Percentiles rank a stretch among this genome's conserved stretches.
Evolutionary conservation across 73 alveolate genomes (phyloP).

Genomic region (Blepharisma japonicum): DNA sequence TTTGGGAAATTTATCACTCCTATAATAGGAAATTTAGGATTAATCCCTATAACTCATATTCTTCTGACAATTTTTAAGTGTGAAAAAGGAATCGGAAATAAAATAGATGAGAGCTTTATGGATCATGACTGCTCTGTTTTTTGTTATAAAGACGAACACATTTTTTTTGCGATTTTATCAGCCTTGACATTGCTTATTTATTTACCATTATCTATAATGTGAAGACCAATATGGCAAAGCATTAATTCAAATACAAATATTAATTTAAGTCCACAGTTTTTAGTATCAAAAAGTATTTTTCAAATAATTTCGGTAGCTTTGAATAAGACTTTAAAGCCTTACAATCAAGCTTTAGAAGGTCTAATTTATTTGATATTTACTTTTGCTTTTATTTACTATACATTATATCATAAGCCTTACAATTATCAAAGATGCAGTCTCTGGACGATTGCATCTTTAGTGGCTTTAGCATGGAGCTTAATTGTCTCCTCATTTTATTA

Average conservation of each 20-base stretch:
- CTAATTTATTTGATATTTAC: neutral
- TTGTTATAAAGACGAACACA: neutral
- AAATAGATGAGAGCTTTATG: neutral
- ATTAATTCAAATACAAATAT: neutral
- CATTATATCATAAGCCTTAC: neutral
- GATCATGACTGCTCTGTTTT: neutral
- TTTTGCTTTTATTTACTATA: neutral
- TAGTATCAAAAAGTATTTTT: neutral
- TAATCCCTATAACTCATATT: neutral
- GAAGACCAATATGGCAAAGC: neutral
- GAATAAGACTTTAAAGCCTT: neutral
- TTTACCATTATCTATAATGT: neutral
- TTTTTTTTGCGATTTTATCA: neutral
- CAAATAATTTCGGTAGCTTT: neutral
- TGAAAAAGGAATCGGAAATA: neutral
- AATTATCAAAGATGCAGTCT: slow-evolving; percentile 1
- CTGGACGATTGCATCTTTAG: neutral
- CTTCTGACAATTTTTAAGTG: neutral
- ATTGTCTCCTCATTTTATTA: too few relatives aligned
- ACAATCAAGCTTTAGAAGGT: neutral
- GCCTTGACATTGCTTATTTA: neutral
- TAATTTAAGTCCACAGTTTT: neutral
- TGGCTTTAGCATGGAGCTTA: too few relatives aligned
- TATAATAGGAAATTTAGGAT: neutral
- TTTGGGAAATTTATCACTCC: neutral